Base-by-base conservation (phyloP, 371 early-diverging fungal genomes). In the Entomophthora muscae region DNA sequence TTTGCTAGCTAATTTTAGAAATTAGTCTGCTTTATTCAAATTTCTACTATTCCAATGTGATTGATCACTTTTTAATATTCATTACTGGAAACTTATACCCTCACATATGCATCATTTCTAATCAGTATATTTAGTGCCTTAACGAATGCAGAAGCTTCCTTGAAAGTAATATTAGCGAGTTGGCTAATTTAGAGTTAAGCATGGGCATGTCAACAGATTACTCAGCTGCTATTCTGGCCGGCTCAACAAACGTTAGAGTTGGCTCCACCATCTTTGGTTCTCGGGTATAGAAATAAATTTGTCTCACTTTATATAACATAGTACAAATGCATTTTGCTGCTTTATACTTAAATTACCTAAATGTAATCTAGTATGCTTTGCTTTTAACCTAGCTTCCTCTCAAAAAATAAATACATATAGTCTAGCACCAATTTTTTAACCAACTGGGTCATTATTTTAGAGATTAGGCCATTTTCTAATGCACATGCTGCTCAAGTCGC, bases 201-300 rank as follows among this genome's bases (percentile, higher is more conserved):
- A 95, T 96, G 92, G 97, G 97, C 32, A 96, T 96, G 97, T 91
- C 93, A n/a, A 86, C 80, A 63, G 95, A 96, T 73, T 95, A 83
- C 76, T 78, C 79, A 65, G 75, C 79, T 32, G 95, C 95, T 3
- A 76, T 95, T 55, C 71, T 76, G 33, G 76, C 82, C 5, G 97
- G 95, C 24, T 83, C 92, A 10, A 91, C 92, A 53, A 94, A 87
- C 68, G 85, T 96, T 24, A 84, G 97, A 3, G 89, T 95, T 21
- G 97, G 97, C 3, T 83, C 85, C 65, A 84, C 77, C 29, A 85
- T 96, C 32, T 96, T 96, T 79, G 97, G 97, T 13, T 70, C 77
- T 17, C 71, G 90, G 53, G 67, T 66, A 32, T 55, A 67, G 54
- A 71, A 72, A 66, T 61, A 64, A 64, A 61, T 42, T 42, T 42